phyloP scores from a whole-genome alignment of 2,329 filamentous ascomycete species.

The Capronia epimyces region DNA sequence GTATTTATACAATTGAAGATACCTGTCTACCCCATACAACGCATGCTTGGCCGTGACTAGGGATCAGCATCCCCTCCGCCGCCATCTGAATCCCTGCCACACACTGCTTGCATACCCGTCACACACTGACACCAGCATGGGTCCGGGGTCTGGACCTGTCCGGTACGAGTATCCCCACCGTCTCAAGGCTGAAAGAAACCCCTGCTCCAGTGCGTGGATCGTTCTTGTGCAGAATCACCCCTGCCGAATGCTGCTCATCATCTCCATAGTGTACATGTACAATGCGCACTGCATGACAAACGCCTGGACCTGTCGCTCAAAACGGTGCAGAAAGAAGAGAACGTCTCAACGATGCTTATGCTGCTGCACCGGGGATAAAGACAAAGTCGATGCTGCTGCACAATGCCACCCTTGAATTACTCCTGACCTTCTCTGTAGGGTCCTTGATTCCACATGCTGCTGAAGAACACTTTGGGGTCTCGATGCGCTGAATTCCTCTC shows the following conservation, averaged over 20 bases:
- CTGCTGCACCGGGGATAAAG: not conserved
- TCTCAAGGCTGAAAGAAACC: not conserved
- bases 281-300: no score
- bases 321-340: not conserved
- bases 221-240: no score
- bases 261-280: not conserved
- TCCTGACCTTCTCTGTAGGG: not conserved
- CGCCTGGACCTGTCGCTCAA: no score
- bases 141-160: not conserved
- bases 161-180: not conserved
- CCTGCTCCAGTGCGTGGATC: no score
- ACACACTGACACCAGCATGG: not conserved
- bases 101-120: not conserved
- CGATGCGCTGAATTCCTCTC: slow-evolving; percentile 12
- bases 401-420: not conserved
- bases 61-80: not conserved
- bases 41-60: no score
- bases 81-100: not conserved
- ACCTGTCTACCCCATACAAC: no score
- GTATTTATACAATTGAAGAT: no score
- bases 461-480: not conserved
- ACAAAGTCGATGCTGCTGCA: no score
- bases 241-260: no score
- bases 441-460: not conserved
- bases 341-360: not conserved